Percentiles rank a stretch among this genome's conserved stretches.
phyloP scores from a whole-genome alignment of 2,329 filamentous ascomycete genomes.

The Colletotrichum agaves region DNA sequence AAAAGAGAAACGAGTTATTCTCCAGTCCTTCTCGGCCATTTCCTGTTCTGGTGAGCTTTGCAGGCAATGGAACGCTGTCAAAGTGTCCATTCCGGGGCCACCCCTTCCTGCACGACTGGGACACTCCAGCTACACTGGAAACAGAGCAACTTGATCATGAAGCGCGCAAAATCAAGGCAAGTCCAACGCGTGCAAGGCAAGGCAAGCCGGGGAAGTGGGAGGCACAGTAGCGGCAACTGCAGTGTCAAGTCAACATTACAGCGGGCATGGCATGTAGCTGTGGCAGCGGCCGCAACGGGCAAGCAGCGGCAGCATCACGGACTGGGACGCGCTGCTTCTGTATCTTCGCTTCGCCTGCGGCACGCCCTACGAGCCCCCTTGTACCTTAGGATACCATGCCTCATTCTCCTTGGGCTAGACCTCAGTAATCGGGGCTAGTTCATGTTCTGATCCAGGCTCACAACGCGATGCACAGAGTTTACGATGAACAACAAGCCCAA shows the following conservation, averaged over 20 bases:
- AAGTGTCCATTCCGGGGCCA: conserved; percentile 9
- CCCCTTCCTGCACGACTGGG: conserved; percentile 13
- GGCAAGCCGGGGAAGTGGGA: conserved; percentile 5
- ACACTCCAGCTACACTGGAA: too few relatives aligned
- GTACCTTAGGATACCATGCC: not conserved
- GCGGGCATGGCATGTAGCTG: conserved; percentile 8
- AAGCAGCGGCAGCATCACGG: conserved; percentile 17
- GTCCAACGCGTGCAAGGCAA: not conserved
- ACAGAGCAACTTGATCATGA: not conserved
- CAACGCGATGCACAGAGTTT: conserved; percentile 2
- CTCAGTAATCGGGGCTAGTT: conserved; percentile 1
- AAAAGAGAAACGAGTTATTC: conserved; percentile 23
- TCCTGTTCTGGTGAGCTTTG: conserved; percentile 24
- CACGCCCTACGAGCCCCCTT: not conserved
- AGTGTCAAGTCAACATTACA: not conserved
- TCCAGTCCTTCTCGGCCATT: conserved; percentile 23
- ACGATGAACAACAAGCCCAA: not conserved
- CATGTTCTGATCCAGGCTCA: conserved; percentile 1
- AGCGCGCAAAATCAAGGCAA: not conserved
- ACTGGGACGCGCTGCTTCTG: not conserved
- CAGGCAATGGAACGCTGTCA: conserved; percentile 23
- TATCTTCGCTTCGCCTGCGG: not conserved
- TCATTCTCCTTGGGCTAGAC: not conserved
- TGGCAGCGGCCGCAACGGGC: conserved; percentile 21
- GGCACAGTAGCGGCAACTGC: conserved; percentile 9